Percentiles rank a stretch among this genome's conserved stretches.
Evolutionary conservation across 2,329 filamentous ascomycete species (phyloP).

Genomic region (Xylaria sp.): DNA sequence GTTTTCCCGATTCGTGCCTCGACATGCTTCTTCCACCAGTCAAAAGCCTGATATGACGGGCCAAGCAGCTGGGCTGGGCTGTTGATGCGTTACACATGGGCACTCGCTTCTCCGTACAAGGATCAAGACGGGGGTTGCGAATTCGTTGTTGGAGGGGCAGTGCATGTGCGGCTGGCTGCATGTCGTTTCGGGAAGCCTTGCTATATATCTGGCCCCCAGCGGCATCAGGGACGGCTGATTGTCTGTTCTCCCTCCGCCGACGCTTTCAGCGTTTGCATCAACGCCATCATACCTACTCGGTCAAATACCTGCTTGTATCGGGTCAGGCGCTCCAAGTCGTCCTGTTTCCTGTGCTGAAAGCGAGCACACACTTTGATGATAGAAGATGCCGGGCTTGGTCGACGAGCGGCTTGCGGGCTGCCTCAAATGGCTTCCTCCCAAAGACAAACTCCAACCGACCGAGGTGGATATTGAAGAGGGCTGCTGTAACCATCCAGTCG

Average conservation of each 20-base stretch:
- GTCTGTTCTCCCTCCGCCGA: background rate
- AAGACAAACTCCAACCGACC: background rate
- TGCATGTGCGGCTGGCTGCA: background rate
- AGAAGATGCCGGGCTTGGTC: slow-evolving; percentile 12
- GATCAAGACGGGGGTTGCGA: background rate
- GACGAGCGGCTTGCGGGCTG: slow-evolving; percentile 11
- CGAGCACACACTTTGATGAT: background rate
- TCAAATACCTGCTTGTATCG: background rate
- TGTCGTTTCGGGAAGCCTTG: background rate
- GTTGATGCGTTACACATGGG: background rate
- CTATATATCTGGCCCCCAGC: slow-evolving; percentile 5
- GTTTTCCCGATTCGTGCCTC: too few relatives aligned
- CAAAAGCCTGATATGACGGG: too few relatives aligned
- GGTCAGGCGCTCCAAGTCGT: background rate
- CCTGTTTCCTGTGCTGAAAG: background rate
- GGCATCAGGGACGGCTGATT: slow-evolving; percentile 1
- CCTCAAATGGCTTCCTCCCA: slow-evolving; percentile 16
- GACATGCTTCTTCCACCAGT: too few relatives aligned
- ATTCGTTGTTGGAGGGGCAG: background rate
- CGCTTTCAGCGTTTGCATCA: background rate
- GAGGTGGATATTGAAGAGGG: slow-evolving; percentile 10
- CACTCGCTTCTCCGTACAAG: background rate
- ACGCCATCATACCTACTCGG: background rate
- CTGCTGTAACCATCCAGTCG: slow-evolving; percentile 13
- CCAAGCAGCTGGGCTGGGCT: too few relatives aligned